These are phyloP conservation scores for Penicillium pulvis DNA, from an alignment of 495 filamentous ascomycete genomes.

Conservation along the genomic window DNA sequence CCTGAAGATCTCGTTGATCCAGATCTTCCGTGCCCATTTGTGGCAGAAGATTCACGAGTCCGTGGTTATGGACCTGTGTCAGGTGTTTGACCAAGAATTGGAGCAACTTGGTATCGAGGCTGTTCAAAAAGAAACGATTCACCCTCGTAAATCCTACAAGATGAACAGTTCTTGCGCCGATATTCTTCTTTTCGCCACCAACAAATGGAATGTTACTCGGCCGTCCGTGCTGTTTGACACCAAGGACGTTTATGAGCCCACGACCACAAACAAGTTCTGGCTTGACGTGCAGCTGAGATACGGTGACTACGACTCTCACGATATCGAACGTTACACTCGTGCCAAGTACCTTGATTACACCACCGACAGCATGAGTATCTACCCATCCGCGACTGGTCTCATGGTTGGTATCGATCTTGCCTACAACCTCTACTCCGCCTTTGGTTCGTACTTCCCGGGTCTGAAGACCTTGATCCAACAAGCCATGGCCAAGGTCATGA, in stretches of 20 bases:
- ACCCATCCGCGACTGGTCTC: conserved; percentile 94
- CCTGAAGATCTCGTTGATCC: conserved; percentile 96
- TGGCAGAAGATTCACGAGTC: conserved; percentile 99
- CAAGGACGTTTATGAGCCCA: conserved; percentile 93
- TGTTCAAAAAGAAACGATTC: conserved; percentile 99
- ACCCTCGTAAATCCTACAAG: conserved; percentile 99
- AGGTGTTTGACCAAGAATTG: conserved; percentile 98
- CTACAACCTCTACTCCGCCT: conserved; percentile 97
- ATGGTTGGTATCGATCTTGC: conserved; percentile 99
- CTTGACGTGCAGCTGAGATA: conserved; percentile 97
- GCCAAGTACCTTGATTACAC: conserved; percentile 99
- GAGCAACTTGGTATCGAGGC: conserved; percentile 97
- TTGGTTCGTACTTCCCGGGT: conserved; percentile 98
- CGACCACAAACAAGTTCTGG: conserved; percentile 99
- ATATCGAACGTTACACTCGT: conserved; percentile 96
- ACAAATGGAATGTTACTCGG: conserved; percentile 97
- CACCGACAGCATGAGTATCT: conserved; percentile 98
- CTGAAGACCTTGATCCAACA: conserved; percentile 96
- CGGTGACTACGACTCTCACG: conserved; percentile 98
- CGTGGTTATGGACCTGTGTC: conserved; percentile 98
- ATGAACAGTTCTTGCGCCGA: conserved; percentile 99
- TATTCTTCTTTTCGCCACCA: conserved; percentile 94
- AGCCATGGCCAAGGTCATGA: conserved; percentile 99
- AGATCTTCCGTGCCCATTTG: conserved; percentile 99
- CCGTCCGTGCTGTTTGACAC: conserved; percentile 94